Evolutionary conservation across 805 yeast species (phyloP).

Genomic region (Barnettozyma sucrosica): DNA sequence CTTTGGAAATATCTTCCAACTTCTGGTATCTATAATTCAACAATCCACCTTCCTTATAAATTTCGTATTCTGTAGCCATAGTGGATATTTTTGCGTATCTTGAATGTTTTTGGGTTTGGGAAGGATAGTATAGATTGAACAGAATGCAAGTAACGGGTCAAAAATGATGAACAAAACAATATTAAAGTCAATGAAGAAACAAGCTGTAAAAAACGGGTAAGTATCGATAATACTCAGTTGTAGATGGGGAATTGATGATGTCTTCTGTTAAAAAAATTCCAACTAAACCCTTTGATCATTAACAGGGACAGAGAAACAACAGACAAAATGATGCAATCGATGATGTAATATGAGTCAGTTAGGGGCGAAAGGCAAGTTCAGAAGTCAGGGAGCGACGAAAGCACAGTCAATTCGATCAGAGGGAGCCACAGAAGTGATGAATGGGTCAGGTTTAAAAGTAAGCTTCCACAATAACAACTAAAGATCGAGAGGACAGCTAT

Average conservation of each 20-base stretch:
- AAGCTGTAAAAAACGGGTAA: too few species aligned
- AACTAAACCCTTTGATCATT: not conserved
- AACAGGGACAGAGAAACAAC: not conserved
- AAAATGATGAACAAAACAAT: not conserved
- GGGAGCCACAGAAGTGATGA: not conserved
- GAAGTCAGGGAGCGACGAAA: not conserved
- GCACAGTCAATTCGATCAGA: not conserved
- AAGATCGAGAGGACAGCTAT: not conserved
- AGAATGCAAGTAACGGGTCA: not conserved
- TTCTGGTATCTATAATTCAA: constrained; percentile 60
- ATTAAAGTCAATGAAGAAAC: too few species aligned
- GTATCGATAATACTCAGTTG: not conserved
- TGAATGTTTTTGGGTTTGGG: not conserved
- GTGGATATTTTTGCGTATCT: not conserved
- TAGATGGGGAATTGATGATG: not conserved
- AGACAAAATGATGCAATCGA: not conserved
- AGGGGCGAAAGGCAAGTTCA: not conserved
- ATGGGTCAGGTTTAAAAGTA: not conserved
- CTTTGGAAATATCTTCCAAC: constrained; percentile 76
- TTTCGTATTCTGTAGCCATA: constrained; percentile 29
- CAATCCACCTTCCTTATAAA: constrained; percentile 42
- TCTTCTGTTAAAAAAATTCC: not conserved
- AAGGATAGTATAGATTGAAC: not conserved
- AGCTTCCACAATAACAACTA: not conserved
- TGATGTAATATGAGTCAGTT: not conserved